A percentile compares a stretch with the other conserved stretches of the same genome.
Conservation (phyloP, 495 filamentous ascomycete genomes). For the Alectoria sarmentosa region DNA sequence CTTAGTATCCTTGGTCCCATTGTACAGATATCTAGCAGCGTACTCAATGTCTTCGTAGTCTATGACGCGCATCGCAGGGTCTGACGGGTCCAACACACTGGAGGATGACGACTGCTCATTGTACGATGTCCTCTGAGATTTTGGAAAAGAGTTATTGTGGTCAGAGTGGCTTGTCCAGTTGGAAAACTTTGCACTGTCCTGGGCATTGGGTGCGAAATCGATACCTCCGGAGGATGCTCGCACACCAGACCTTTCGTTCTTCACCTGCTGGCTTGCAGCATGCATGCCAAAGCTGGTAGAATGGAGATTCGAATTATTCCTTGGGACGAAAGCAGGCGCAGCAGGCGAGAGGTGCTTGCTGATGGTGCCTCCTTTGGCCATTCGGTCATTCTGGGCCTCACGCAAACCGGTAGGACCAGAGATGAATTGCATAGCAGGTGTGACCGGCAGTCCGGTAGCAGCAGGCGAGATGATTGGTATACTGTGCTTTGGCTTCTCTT, state of each 20-base stretch:
- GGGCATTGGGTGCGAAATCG: neutral
- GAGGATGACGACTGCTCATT: constrained; percentile 2
- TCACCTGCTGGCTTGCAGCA: constrained; percentile 1
- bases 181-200: constrained; percentile 3
- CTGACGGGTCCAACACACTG: constrained; percentile 16
- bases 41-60: constrained; percentile 25
- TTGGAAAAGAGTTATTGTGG: constrained; percentile 10
- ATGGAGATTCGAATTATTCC: constrained; percentile 4
- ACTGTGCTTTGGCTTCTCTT: constrained; percentile 31
- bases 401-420: neutral
- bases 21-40: constrained; percentile 15
- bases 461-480: constrained; percentile 14
- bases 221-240: neutral
- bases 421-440: neutral
- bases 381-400: constrained; percentile 1
- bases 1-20: constrained; percentile 15
- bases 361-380: neutral
- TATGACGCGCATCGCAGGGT: constrained; percentile 21
- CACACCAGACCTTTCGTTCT: neutral
- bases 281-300: neutral
- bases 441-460: neutral
- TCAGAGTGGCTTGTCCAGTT: constrained; percentile 1
- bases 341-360: constrained; percentile 9
- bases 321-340: constrained; percentile 14
- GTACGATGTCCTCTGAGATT: neutral